Percentiles rank a stretch among this genome's conserved stretches.
Conservation (phyloP, 2,329 filamentous ascomycete species). For the Pleomassaria siparia region DNA sequence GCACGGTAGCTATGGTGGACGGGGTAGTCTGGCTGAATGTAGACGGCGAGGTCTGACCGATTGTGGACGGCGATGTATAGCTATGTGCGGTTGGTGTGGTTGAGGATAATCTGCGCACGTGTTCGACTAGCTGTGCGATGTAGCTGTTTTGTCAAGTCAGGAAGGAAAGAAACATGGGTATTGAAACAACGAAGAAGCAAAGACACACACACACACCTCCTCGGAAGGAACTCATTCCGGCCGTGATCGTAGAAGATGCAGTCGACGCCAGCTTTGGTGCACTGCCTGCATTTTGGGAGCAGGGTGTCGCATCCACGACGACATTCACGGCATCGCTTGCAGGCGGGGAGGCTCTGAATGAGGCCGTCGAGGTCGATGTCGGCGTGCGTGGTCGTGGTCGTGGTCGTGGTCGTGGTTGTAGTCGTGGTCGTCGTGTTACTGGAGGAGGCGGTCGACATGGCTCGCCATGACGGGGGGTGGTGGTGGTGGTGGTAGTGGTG, state of each 20-base stretch:
- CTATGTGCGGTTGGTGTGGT: constrained; percentile 21
- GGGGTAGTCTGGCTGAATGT: no score
- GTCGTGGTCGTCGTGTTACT: constrained; percentile 8
- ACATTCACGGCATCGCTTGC: constrained; percentile 39
- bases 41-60: no score
- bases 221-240: constrained; percentile 30
- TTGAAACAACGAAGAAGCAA: constrained; percentile 1
- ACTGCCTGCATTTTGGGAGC: constrained; percentile 41
- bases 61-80: no score
- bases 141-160: no score
- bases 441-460: constrained; percentile 20
- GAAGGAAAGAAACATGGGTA: no score
- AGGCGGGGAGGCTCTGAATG: constrained; percentile 35
- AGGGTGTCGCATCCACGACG: constrained; percentile 40
- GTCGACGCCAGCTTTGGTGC: constrained; percentile 38
- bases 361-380: constrained; percentile 20
- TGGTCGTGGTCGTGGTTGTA: constrained; percentile 15
- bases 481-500: background rate
- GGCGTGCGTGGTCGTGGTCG: constrained; percentile 1
- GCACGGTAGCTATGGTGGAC: background rate
- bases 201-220: constrained; percentile 23
- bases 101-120: constrained; percentile 32
- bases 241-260: constrained; percentile 41
- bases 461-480: constrained; percentile 11
- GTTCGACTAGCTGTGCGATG: constrained; percentile 38